These are phyloP conservation scores for Secale cereale DNA, from an alignment of 176 grass and related monocot species.

Conservation along the genomic window DNA sequence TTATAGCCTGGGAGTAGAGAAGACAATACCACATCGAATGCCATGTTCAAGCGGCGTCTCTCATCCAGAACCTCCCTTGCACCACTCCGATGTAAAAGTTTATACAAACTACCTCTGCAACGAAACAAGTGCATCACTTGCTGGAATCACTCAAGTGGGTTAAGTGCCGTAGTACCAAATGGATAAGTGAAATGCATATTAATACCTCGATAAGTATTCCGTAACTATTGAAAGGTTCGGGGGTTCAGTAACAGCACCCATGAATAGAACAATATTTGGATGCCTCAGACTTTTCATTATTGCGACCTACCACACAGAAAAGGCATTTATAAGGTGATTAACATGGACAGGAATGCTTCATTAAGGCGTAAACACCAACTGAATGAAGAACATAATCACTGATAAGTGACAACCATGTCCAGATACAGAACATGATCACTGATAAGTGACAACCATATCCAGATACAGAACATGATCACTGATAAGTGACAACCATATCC, in stretches of 20 bases:
- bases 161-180: neutral
- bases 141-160: neutral
- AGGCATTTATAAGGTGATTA: constrained; percentile 5
- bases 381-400: neutral
- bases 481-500: neutral
- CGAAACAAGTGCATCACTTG: constrained; percentile 2
- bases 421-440: neutral
- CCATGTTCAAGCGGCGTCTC: constrained; percentile 93
- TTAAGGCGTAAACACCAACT: constrained; percentile 10
- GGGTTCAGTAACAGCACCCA: constrained; percentile 89
- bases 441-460: neutral
- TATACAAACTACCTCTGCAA: constrained; percentile 96
- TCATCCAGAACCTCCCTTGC: constrained; percentile 86
- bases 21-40: constrained; percentile 82
- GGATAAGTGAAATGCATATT: constrained; percentile 7
- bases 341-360: neutral
- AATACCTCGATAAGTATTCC: constrained; percentile 92
- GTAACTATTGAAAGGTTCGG: constrained; percentile 84
- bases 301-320: constrained; percentile 44
- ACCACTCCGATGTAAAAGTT: constrained; percentile 74
- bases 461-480: neutral
- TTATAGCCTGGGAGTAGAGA: neutral
- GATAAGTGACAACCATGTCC: neutral
- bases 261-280: constrained; percentile 97
- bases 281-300: constrained; percentile 94